phyloP scores from a whole-genome alignment of 139 green algal genomes.

The Micractinium conductrix region DNA sequence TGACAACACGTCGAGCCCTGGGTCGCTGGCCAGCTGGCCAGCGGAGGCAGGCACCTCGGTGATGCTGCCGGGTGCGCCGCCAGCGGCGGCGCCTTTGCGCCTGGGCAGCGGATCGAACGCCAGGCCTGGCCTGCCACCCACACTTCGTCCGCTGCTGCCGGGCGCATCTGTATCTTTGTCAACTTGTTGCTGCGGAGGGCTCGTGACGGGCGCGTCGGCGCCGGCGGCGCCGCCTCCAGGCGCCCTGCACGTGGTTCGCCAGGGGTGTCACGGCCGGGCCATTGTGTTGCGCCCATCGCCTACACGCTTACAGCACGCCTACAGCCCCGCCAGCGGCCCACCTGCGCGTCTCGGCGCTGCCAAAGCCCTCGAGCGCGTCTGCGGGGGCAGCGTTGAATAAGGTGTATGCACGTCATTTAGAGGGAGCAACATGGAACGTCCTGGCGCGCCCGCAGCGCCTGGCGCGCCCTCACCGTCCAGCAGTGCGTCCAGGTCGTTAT shows the following conservation, averaged over 20 bases:
- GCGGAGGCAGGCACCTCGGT: neutral
- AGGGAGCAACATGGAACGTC: too few species aligned
- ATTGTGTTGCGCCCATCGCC: neutral
- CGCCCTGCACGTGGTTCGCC: neutral
- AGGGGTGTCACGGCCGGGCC: neutral
- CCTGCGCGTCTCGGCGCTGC: neutral
- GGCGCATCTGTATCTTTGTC: too few species aligned
- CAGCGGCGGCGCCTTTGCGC: neutral
- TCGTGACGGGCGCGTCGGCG: too few species aligned
- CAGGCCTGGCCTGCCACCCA: too few species aligned
- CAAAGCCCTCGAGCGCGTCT: conserved; percentile 37
- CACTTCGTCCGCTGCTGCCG: too few species aligned
- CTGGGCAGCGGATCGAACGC: too few species aligned
- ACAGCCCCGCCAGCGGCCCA: neutral
- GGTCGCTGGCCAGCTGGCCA: neutral
- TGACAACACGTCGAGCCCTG: neutral
- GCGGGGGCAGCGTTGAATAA: neutral
- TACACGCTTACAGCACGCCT: neutral
- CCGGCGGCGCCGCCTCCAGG: neutral
- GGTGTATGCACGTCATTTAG: neutral
- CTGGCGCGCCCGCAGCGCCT: neutral
- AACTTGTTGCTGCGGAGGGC: neutral
- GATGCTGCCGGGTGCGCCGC: neutral
- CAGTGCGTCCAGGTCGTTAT: conserved; percentile 18
- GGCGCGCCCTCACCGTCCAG: conserved; percentile 25